Evolutionary conservation across 2,329 filamentous ascomycete genomes (phyloP).

Genomic region (Aspergillus hiratsukae): DNA sequence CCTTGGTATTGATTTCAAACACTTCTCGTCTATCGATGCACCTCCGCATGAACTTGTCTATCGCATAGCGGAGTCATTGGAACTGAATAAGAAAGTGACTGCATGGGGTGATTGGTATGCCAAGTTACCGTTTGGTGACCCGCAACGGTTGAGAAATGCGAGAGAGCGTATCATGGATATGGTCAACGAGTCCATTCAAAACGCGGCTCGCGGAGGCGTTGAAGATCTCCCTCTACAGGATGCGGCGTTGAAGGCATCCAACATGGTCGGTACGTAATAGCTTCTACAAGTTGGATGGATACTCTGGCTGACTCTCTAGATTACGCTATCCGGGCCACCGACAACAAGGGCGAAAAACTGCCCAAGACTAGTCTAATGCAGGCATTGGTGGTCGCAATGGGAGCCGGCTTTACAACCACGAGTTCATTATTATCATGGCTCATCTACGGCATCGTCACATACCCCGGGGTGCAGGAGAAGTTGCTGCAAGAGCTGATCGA

Average conservation of each 20-base stretch:
- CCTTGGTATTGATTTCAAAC: constrained; percentile 43
- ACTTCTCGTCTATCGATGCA: constrained; percentile 42
- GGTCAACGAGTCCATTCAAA: constrained; percentile 20
- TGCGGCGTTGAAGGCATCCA: constrained; percentile 41
- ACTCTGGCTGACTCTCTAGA: constrained; percentile 31
- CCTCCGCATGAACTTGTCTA: constrained; percentile 50
- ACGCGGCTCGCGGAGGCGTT: constrained; percentile 17
- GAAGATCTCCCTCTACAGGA: constrained; percentile 34
- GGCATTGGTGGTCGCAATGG: constrained; percentile 49
- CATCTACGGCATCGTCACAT: constrained; percentile 50
- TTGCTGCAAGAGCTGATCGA: constrained; percentile 56
- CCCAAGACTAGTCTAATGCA: constrained; percentile 38
- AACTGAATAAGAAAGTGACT: constrained; percentile 57
- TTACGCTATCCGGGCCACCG: constrained; percentile 50
- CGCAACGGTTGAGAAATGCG: constrained; percentile 35
- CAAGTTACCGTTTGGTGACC: constrained; percentile 55
- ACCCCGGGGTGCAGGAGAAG: constrained; percentile 52
- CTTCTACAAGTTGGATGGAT: constrained; percentile 16
- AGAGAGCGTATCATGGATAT: constrained; percentile 17
- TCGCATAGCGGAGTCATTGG: constrained; percentile 48
- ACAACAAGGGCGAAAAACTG: constrained; percentile 51
- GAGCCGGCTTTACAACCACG: constrained; percentile 58
- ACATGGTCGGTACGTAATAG: constrained; percentile 39
- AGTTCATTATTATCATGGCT: constrained; percentile 55
- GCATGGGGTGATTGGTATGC: constrained; percentile 54